These are phyloP conservation scores for Rhizophlyctis rosea DNA, from an alignment of 192 early-diverging fungal genomes.

Conservation along the genomic window DNA sequence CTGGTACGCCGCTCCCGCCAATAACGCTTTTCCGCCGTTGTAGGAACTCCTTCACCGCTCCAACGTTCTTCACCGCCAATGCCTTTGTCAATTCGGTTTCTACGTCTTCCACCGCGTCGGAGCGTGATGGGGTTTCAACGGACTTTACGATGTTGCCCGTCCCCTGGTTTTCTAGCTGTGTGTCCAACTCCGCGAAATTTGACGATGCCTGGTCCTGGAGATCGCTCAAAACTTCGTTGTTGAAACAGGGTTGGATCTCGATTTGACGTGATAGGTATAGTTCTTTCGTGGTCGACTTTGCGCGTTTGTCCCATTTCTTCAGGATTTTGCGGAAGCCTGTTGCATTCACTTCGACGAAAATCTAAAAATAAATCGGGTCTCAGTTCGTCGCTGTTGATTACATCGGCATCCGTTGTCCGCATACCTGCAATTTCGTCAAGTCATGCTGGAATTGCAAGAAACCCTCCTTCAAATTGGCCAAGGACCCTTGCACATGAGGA, in stretches of 20 bases:
- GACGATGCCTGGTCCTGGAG: constrained; percentile 79
- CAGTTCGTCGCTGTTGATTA: too few species aligned
- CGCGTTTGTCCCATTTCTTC: constrained; percentile 99
- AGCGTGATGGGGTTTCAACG: too few species aligned
- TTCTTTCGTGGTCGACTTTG: constrained; percentile 96
- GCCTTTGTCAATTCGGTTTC: constrained; percentile 31
- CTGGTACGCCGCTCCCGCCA: neutral
- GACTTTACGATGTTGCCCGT: too few species aligned
- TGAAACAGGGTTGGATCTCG: constrained; percentile 97
- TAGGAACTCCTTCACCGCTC: constrained; percentile 28
- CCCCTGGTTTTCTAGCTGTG: constrained; percentile 27
- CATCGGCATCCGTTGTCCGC: neutral
- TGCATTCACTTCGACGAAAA: constrained; percentile 95
- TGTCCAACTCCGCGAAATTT: constrained; percentile 73
- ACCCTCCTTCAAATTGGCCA: constrained; percentile 80
- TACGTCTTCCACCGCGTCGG: too few species aligned
- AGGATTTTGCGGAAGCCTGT: constrained; percentile 98
- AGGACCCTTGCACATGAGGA: constrained; percentile 51
- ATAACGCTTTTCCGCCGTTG: constrained; percentile 3
- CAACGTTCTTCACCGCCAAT: constrained; percentile 9
- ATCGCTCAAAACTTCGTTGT: constrained; percentile 86
- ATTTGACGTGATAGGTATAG: constrained; percentile 95
- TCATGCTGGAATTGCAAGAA: constrained; percentile 90
- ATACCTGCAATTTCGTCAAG: constrained; percentile 90
- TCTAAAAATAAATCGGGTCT: constrained; percentile 42